Evolutionary conservation across 2,329 filamentous ascomycete genomes (phyloP).

Genomic region (Calonectria pauciramosa): DNA sequence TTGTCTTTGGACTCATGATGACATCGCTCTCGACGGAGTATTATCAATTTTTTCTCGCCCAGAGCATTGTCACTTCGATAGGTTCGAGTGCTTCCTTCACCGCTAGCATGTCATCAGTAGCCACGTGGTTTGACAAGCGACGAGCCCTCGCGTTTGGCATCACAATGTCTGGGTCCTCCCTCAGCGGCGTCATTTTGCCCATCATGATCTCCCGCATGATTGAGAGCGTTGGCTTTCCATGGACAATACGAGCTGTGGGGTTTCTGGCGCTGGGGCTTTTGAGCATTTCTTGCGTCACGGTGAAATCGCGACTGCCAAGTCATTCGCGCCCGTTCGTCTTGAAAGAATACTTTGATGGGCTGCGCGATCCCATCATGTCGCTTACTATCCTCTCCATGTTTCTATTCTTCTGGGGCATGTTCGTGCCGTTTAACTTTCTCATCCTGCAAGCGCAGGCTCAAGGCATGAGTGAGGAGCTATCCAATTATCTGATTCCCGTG

Average conservation of each 20-base stretch:
- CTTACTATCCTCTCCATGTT: constrained; percentile 50
- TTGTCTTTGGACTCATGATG: constrained; percentile 76
- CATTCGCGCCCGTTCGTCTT: constrained; percentile 43
- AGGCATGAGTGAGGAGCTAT: constrained; percentile 43
- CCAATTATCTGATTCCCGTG: constrained; percentile 53
- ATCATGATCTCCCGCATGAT: constrained; percentile 56
- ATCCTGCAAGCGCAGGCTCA: constrained; percentile 46
- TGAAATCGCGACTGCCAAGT: constrained; percentile 35
- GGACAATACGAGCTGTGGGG: constrained; percentile 55
- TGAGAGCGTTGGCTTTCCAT: constrained; percentile 52
- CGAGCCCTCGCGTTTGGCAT: constrained; percentile 52
- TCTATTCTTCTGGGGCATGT: constrained; percentile 53
- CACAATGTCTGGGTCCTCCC: constrained; percentile 51
- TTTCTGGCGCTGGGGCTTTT: constrained; percentile 54
- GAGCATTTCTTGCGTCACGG: constrained; percentile 49
- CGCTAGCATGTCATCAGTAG: constrained; percentile 48
- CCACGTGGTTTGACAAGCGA: constrained; percentile 51
- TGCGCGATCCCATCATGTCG: constrained; percentile 49
- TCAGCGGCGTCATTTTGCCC: constrained; percentile 57
- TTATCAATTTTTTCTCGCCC: constrained; percentile 57
- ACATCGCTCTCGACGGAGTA: constrained; percentile 61
- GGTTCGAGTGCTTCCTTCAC: constrained; percentile 55
- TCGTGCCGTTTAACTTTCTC: constrained; percentile 54
- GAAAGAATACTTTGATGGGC: constrained; percentile 34
- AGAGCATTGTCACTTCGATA: constrained; percentile 40